A percentile compares a stretch with the other conserved stretches of the same genome.
These are phyloP conservation scores for Colletotrichum echinochloae DNA, from an alignment of 2,329 filamentous ascomycete species.

Conservation along the genomic window DNA sequence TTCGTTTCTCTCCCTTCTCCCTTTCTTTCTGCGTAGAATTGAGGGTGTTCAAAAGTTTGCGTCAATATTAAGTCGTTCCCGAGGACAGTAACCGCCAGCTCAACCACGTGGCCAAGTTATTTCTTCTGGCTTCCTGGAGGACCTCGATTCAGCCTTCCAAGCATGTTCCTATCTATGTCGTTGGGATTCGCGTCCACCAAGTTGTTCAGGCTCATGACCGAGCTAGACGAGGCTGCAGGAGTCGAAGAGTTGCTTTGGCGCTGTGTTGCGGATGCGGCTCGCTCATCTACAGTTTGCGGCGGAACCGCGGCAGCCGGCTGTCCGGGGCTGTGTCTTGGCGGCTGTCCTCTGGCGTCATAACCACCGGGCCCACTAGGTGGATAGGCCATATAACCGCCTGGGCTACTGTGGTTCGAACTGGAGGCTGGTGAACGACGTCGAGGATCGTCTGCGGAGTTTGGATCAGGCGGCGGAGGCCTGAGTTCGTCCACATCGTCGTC, in stretches of 20 bases:
- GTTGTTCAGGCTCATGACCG: conserved; percentile 66
- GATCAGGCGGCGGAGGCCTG: conserved; percentile 59
- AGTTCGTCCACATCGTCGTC: conserved; percentile 58
- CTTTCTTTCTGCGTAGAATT: conserved; percentile 19
- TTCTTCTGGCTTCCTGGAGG: conserved; percentile 32
- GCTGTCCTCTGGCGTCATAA: conserved; percentile 39
- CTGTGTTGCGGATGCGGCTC: conserved; percentile 53
- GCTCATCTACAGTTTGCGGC: conserved; percentile 49
- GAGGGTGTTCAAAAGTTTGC: not conserved
- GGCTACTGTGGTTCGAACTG: conserved; percentile 61
- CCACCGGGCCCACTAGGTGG: conserved; percentile 18
- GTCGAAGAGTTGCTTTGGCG: conserved; percentile 51
- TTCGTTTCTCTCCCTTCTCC: not conserved
- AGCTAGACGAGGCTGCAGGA: conserved; percentile 46
- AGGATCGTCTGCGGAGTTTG: conserved; percentile 59
- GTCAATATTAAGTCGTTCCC: not conserved
- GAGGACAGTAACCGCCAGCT: conserved; percentile 3
- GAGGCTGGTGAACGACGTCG: conserved; percentile 64
- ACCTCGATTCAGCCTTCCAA: conserved; percentile 61
- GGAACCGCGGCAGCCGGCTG: conserved; percentile 53
- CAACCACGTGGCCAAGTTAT: conserved; percentile 5
- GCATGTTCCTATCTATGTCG: conserved; percentile 68
- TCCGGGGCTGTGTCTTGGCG: conserved; percentile 53
- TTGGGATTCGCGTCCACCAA: conserved; percentile 58
- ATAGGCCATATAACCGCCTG: conserved; percentile 49